Evolutionary conservation across 1,284 basidiomycete species (phyloP).

Genomic region (Volvariella volvacea): DNA sequence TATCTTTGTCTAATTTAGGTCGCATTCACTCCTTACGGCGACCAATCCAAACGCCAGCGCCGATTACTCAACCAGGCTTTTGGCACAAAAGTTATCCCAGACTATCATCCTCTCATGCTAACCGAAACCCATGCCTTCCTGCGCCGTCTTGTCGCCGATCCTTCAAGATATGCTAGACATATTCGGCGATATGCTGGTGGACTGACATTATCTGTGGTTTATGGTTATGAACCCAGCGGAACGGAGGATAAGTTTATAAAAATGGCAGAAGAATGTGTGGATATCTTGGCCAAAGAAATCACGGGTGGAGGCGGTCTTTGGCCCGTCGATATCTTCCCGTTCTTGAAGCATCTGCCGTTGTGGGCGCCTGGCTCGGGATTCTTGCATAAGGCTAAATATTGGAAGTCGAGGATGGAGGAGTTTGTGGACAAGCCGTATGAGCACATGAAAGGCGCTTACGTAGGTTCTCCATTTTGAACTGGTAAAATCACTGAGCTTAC

Average conservation of each 20-base stretch:
- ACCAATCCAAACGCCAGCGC: slow-evolving; percentile 57
- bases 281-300: slow-evolving; percentile 53
- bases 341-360: slow-evolving; percentile 20
- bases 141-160: slow-evolving; percentile 35
- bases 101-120: slow-evolving; percentile 53
- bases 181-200: slow-evolving; percentile 53
- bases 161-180: slow-evolving; percentile 33
- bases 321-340: slow-evolving; percentile 60
- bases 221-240: slow-evolving; percentile 51
- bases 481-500: neutral
- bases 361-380: slow-evolving; percentile 34
- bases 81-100: slow-evolving; percentile 39
- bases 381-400: slow-evolving; percentile 46
- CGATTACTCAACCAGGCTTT: slow-evolving; percentile 59
- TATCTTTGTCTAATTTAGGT: slow-evolving; percentile 29
- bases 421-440: slow-evolving; percentile 61
- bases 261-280: slow-evolving; percentile 56
- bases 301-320: slow-evolving; percentile 60
- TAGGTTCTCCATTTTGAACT: slow-evolving; percentile 20
- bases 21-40: slow-evolving; percentile 62
- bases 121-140: slow-evolving; percentile 47
- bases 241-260: slow-evolving; percentile 49
- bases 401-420: slow-evolving; percentile 62
- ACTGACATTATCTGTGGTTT: slow-evolving; percentile 54
- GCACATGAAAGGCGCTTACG: slow-evolving; percentile 50